A percentile compares a stretch with the other conserved stretches of the same genome.
These are phyloP conservation scores for Fallopia convolvulus DNA, from an alignment of 148 eudicot genomes.

Conservation along the genomic window DNA sequence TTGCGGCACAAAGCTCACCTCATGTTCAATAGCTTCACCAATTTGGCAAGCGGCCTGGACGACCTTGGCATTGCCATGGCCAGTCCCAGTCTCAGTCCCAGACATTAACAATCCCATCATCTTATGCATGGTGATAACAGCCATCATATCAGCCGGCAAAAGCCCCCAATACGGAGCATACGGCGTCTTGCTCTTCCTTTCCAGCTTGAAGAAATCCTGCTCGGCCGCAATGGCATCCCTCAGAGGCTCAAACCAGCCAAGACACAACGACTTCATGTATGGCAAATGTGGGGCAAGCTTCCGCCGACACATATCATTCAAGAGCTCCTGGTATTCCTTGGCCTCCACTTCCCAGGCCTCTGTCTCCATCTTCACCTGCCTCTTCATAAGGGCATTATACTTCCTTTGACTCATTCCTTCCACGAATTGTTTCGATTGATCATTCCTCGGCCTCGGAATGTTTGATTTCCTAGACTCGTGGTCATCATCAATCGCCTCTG, in stretches of 20 bases:
- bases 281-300: slow-evolving; percentile 96
- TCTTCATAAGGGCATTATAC: slow-evolving; percentile 41
- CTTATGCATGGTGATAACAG: slow-evolving; percentile 93
- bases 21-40: slow-evolving; percentile 92
- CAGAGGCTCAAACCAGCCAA: slow-evolving; percentile 97
- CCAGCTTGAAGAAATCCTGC: too few relatives aligned
- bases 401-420: slow-evolving; percentile 47
- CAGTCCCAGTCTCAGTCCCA: slow-evolving; percentile 43
- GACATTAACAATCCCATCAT: slow-evolving; percentile 81
- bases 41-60: slow-evolving; percentile 70
- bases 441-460: slow-evolving; percentile 15
- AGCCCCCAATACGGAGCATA: slow-evolving; percentile 42
- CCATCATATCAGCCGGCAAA: slow-evolving; percentile 92
- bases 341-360: slow-evolving; percentile 95
- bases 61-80: slow-evolving; percentile 51
- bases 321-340: slow-evolving; percentile 74
- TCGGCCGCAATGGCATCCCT: slow-evolving; percentile 53
- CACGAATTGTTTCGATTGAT: slow-evolving; percentile 13
- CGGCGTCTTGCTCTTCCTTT: too few relatives aligned
- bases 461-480: slow-evolving; percentile 14
- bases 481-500: slow-evolving; percentile 88
- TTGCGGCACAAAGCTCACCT: slow-evolving; percentile 29
- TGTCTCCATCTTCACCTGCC: slow-evolving; percentile 71
- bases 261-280: slow-evolving; percentile 80
- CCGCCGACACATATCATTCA: slow-evolving; percentile 82